phyloP scores from a whole-genome alignment of 305 asterid genomes.

The Rubia tinctorum region DNA sequence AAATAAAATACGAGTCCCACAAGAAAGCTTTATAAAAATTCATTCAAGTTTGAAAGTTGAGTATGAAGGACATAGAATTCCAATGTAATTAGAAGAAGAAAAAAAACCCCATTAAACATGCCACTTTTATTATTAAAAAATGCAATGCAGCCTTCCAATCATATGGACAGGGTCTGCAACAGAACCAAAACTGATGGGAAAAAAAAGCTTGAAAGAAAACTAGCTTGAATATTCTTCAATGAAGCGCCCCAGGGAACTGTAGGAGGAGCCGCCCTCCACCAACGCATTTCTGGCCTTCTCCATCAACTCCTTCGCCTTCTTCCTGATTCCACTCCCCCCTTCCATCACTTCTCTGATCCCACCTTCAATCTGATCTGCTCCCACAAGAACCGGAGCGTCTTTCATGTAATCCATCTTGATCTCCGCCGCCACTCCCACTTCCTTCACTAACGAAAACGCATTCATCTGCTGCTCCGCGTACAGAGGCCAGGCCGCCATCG shows the following conservation, averaged over 20 bases:
- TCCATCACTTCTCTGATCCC: conserved; percentile 15
- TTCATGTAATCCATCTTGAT: conserved; percentile 25
- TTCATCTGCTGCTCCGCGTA: conserved; percentile 34
- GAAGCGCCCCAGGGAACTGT: not conserved
- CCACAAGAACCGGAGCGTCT: not conserved
- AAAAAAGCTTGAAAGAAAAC: not conserved
- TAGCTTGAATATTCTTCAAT: not conserved
- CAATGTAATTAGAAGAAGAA: no score
- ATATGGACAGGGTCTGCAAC: no score
- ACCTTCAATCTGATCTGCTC: conserved; percentile 13
- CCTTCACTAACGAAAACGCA: conserved; percentile 28
- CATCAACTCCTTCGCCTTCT: conserved; percentile 41
- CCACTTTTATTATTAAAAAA: no score
- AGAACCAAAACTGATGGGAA: no score
- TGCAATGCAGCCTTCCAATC: no score
- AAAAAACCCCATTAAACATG: no score
- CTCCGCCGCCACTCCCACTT: conserved; percentile 24
- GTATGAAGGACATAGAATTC: no score
- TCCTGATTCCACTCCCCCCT: conserved; percentile 17
- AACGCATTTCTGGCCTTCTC: conserved; percentile 33
- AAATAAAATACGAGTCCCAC: no score
- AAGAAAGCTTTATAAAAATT: no score
- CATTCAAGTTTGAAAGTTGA: no score
- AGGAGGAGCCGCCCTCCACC: conserved; percentile 44
- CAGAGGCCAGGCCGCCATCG: conserved; percentile 31